Conservation (phyloP, 1,284 basidiomycete genomes). For the Sphagnurus paluster region DNA sequence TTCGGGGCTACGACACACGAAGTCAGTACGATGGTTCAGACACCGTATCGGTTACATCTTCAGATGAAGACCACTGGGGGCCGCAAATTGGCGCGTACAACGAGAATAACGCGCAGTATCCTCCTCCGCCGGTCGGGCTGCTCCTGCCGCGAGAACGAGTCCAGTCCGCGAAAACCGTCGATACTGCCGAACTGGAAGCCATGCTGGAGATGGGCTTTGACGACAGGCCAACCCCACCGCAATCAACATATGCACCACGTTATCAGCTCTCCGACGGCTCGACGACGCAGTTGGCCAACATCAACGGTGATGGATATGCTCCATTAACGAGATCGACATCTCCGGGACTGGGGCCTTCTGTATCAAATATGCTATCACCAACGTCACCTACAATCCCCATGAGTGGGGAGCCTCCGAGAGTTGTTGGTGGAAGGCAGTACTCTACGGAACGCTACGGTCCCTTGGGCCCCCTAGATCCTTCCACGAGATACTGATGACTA, state of each 20-base stretch:
- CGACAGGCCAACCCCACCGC: constrained; percentile 52
- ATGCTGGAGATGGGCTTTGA: constrained; percentile 91
- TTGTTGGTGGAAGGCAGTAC: constrained; percentile 38
- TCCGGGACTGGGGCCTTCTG: constrained; percentile 33
- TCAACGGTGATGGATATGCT: constrained; percentile 52
- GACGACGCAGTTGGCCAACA: constrained; percentile 40
- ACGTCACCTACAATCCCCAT: constrained; percentile 39
- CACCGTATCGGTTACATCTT: constrained; percentile 76
- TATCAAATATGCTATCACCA: constrained; percentile 46
- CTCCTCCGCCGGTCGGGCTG: constrained; percentile 81
- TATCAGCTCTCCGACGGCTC: constrained; percentile 65
- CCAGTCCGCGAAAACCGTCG: constrained; percentile 63
- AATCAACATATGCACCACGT: constrained; percentile 43
- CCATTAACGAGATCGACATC: constrained; percentile 53
- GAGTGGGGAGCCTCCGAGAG: constrained; percentile 25
- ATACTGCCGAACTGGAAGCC: constrained; percentile 77
- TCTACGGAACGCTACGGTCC: constrained; percentile 65
- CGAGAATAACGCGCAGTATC: constrained; percentile 76
- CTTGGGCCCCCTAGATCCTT: constrained; percentile 74
- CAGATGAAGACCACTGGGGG: constrained; percentile 95
- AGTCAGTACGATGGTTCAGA: constrained; percentile 75
- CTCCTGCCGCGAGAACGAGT: constrained; percentile 44
- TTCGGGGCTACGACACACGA: constrained; percentile 46
- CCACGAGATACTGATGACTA: constrained; percentile 40
- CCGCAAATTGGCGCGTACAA: constrained; percentile 86